Conservation (phyloP, 2,329 filamentous ascomycete species). For the Clathrospora elynae region DNA sequence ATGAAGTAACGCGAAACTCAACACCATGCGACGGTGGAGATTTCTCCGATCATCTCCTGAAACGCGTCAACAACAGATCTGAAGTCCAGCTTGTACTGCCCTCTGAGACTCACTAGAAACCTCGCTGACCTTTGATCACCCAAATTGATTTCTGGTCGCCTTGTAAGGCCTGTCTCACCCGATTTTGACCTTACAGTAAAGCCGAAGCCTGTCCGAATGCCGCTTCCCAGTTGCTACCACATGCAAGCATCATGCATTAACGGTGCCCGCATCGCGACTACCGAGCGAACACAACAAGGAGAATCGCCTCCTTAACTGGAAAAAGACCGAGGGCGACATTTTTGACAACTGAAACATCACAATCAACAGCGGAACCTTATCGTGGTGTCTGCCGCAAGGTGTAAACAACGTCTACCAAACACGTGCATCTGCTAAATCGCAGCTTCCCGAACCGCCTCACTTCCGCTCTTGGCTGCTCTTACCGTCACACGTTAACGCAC, state of each 20-base stretch:
- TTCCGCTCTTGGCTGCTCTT: slow-evolving; percentile 2
- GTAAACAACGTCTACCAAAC: neutral
- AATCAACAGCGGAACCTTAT: slow-evolving; percentile 6
- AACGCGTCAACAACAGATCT: neutral
- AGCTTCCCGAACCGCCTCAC: slow-evolving; percentile 10
- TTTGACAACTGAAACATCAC: slow-evolving; percentile 5
- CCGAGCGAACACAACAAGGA: too few species aligned
- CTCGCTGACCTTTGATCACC: neutral
- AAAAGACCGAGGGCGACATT: too few species aligned
- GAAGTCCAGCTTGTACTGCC: neutral
- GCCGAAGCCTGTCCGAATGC: neutral
- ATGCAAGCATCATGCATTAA: too few species aligned
- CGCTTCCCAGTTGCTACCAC: slow-evolving; percentile 1
- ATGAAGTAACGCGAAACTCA: slow-evolving; percentile 1
- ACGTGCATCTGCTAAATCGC: neutral
- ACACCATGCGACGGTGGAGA: neutral
- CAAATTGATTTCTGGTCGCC: slow-evolving; percentile 12
- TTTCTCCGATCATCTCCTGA: neutral
- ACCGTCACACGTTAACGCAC: slow-evolving; percentile 2
- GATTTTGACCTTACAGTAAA: too few species aligned
- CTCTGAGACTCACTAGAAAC: slow-evolving; percentile 2
- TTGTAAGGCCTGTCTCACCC: slow-evolving; percentile 2
- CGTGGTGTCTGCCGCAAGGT: slow-evolving; percentile 4
- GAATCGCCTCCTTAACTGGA: too few species aligned
- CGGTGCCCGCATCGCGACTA: too few species aligned